Base-by-base conservation (phyloP, 495 filamentous ascomycete genomes). In the Penicillium ucsense region DNA sequence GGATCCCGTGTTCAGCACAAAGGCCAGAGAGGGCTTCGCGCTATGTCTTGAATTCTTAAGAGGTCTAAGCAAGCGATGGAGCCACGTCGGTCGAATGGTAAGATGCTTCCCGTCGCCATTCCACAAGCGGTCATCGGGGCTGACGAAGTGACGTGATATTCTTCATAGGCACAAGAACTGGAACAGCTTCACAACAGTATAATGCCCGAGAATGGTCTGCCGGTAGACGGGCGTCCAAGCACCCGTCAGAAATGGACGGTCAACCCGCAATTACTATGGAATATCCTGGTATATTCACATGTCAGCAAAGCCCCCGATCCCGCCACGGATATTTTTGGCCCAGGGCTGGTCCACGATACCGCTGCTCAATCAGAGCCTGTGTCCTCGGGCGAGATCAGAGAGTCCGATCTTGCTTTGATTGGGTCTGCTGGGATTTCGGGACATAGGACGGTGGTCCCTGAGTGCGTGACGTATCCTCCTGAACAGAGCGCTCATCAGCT, bases 391-490 rank as follows among this genome's bases (percentile, higher is more conserved):
- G 45, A 41, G 32, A 58, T 61, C 36, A 48, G 54, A 3, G 64
- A 62, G 6, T 62, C 52, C 4, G 63, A 63, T 20, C 62, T 67
- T 31, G 46, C 64, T 8, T 45, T 67, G 7, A 58, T 67, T 47
- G 64, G 64, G 32, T 67, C 64, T 1, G 64, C 62, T 32, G 64
- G 64, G 0, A 65, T 67, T 5, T 61, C 64, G 38, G 64, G 62
- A 4, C 64, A 67, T 41, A 61, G 57, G 31, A 62, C 64, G 3
- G 64, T 67, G 4, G 62, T 57, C 0, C 41, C 49, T 31, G 64
- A 67, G 32, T 57, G 63, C 41, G 62, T 61, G 8, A 60, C 58
- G 11, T 63, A 65, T 43, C 64, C 64, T 3, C 62, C 64, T 4
- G 64, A 67, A 40, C 56, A 58, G 56, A 60, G 28, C 59, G 57